A percentile compares a stretch with the other conserved stretches of the same genome.
Conservation (phyloP, 768 basidiomycete species). For the Cystobasidium ongulense region DNA sequence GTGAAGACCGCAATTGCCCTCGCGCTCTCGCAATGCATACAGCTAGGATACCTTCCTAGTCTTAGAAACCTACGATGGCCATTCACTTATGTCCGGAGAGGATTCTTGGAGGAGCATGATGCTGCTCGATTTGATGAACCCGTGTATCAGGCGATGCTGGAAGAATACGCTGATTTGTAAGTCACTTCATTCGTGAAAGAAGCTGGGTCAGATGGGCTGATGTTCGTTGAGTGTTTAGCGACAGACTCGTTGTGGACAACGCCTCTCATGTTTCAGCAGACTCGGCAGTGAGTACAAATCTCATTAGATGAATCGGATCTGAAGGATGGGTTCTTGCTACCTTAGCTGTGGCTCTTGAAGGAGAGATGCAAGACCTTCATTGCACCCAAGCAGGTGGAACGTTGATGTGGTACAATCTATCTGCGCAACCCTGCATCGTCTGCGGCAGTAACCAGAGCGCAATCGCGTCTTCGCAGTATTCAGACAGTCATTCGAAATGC, state of each 20-base stretch:
- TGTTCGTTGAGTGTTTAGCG: background rate
- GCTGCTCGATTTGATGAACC: conserved; percentile 21
- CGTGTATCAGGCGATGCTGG: background rate
- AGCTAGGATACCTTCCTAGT: background rate
- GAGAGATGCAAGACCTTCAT: too few species aligned
- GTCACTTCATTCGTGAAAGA: background rate
- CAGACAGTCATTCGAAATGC: too few species aligned
- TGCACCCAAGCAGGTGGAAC: too few species aligned
- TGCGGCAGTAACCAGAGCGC: too few species aligned
- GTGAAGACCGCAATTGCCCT: conserved; percentile 10
- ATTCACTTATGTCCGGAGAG: background rate
- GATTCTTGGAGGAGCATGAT: conserved; percentile 19
- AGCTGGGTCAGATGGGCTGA: background rate
- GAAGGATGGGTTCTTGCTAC: too few species aligned
- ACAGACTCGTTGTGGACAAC: background rate
- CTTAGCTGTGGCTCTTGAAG: too few species aligned
- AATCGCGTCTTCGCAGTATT: too few species aligned
- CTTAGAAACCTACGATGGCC: background rate
- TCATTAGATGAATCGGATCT: too few species aligned
- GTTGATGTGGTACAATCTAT: too few species aligned
- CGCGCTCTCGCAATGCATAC: background rate
- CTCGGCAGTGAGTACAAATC: background rate
- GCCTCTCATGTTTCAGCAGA: background rate
- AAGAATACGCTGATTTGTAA: background rate
- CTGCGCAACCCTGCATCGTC: too few species aligned